phyloP scores from a whole-genome alignment of 2,329 filamentous ascomycete species.

The Stachybotrys echinatus region DNA sequence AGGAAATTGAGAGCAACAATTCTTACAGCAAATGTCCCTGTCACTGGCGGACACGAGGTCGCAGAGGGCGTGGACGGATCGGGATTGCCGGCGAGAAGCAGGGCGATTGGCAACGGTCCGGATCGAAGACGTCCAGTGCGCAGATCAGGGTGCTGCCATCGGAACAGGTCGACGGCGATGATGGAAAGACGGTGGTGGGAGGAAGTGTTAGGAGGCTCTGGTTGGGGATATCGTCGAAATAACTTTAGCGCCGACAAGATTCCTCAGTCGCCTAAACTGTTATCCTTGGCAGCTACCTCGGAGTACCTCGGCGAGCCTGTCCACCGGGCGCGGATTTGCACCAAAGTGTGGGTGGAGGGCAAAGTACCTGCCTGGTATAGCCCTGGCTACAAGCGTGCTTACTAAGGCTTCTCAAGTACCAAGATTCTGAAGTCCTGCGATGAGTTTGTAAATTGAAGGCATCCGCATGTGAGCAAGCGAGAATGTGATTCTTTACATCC shows the following conservation, averaged over 20 bases:
- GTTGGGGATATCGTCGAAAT: not conserved
- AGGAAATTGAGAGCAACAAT: not conserved
- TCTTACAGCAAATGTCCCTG: not conserved
- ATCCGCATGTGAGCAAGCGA: no score
- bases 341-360: not conserved
- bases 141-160: conserved; percentile 13
- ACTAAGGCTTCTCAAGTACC: no score
- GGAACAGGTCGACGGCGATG: conserved; percentile 8
- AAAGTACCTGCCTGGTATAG: no score
- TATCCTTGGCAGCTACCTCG: not conserved
- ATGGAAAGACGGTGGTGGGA: not conserved
- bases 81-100: not conserved
- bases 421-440: no score
- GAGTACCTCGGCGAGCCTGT: not conserved
- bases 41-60: not conserved
- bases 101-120: not conserved
- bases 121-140: not conserved
- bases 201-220: not conserved
- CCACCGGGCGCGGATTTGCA: no score
- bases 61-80: not conserved
- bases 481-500: no score
- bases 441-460: no score
- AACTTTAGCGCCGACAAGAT: not conserved
- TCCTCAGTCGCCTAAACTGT: not conserved
- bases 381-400: no score